Conservation (phyloP, 768 basidiomycete genomes). For the Clavulina sp. region DNA sequence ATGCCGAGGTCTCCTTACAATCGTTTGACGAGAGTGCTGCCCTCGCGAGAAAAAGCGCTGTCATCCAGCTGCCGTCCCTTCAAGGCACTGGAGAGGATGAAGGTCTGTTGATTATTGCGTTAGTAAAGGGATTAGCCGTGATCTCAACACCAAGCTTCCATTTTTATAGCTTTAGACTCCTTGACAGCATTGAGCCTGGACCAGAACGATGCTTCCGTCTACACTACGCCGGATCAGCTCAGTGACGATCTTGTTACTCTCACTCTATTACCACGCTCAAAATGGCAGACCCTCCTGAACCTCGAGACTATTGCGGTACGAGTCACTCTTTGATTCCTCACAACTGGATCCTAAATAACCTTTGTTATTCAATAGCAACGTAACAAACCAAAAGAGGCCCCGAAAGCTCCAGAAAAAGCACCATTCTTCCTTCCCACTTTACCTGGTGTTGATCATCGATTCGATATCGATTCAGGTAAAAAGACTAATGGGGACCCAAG, state of each 20-base stretch:
- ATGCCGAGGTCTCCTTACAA: conserved; percentile 65
- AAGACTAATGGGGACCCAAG: conserved; percentile 8
- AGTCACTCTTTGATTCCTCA: conserved; percentile 4
- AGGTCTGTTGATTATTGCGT: conserved; percentile 27
- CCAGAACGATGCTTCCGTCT: conserved; percentile 31
- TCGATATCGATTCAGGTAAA: conserved; percentile 37
- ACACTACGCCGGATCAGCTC: conserved; percentile 75
- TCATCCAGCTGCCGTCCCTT: conserved; percentile 62
- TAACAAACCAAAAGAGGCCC: conserved; percentile 91
- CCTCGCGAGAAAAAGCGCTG: conserved; percentile 30
- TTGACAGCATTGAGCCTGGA: conserved; percentile 37
- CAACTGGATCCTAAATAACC: not conserved
- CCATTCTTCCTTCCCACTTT: conserved; percentile 95
- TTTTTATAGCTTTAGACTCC: conserved; percentile 44
- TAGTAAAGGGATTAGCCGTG: conserved; percentile 1
- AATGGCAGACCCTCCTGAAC: conserved; percentile 96
- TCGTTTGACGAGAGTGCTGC: conserved; percentile 39
- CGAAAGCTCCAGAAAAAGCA: conserved; percentile 86
- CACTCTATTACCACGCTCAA: conserved; percentile 74
- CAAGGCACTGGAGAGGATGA: conserved; percentile 70
- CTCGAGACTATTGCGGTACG: conserved; percentile 81
- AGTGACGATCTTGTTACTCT: conserved; percentile 85
- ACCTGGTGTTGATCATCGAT: conserved; percentile 67
- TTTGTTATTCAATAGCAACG: conserved; percentile 40
- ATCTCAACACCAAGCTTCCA: not conserved